Base-by-base conservation (phyloP, 306 rosid species). In the Lablab purpureus region DNA sequence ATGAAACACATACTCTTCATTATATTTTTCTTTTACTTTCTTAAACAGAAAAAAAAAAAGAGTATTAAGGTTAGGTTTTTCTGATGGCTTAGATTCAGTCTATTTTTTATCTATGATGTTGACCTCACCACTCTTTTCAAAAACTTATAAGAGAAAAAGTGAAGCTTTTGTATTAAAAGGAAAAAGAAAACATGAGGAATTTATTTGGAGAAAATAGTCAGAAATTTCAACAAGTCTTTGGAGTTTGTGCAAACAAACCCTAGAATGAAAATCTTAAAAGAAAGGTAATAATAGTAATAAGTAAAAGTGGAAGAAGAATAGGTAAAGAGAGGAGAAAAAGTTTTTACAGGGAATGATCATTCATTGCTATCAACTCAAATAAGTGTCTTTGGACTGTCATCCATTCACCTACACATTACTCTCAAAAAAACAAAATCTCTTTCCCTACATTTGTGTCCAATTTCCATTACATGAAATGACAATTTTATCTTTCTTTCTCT, bases 321-420 rank as follows among this genome's bases (percentile, higher is more conserved):
- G 50, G 9, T 52, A 76, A 74, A 59, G 81, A 60, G n/a, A 58
- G 9, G 14, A 25, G 56, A 89, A 89, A 89, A 84, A 83, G 88
- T 82, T 82, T 83, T 85, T 23, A 85, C 80, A 82, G 83, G 27
- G 77, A 86, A 72, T 10, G 15, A 78, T 79, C 41, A 84, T 77
- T 87, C 75, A 82, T 88, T 84, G 87, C 79, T 76, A 81, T 84
- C 82, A 83, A 55, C 32, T 79, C 85, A 88, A 63, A 83, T 37
- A 18, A 65, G 22, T 88, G 92, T 87, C 77, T 78, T 85, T 85
- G 89, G 85, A 85, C 90, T 91, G 93, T 84, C 91, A 89, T 87
- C 93, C 97, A 91, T 87, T 87, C 79, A 52, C 83, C 63, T 17
- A 49, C 43, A 19, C 67, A 12, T 18, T 58, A 13, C 15, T 34